Base-by-base conservation (phyloP, 2,329 filamentous ascomycete species). In the Gnomoniopsis smithogilvyi region DNA sequence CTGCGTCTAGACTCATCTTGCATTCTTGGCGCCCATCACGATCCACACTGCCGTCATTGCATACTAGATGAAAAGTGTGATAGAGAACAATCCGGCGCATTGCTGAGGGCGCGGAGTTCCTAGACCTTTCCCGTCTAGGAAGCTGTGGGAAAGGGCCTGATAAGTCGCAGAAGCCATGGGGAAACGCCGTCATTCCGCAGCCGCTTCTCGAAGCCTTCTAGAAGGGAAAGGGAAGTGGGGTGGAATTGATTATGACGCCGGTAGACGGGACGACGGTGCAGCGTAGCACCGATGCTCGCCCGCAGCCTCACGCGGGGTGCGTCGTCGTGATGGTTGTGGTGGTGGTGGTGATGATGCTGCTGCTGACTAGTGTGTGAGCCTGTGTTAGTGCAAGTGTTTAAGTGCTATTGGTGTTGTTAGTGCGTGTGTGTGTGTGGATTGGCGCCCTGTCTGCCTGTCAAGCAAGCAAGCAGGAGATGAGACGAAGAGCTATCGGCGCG, bases 61-160 rank as follows among this genome's bases (percentile, higher is more conserved):
- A 33, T 34, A 15, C 36, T 11, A 41, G 41, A 21, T 41, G 51
- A 60, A 54, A 60, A 52, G 54, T 22, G 56, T 46, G 50, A 60
- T 58, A 51, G 50, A 48, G 50, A 55, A 41, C 52, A 19, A 41
- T 30, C 26, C 26, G 26, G 26, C 26, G 26, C 26, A 30, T 30
- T 30, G 26, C 26, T 30, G 26, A 30, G 26, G 26, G 26, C 24
- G 49, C 49, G 15, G 19, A 3, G 30, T 6, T 26, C 34, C 21
- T 36, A 43, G n/a, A n/a, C 51, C 55, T 51, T 51, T 51, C 55
- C 59, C 22, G 38, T 50, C 50, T 58, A 58, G 59, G 59, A 58
- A 61, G 55, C 46, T 46, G 38, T 22, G 21, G 7, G 26, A 51
- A 22, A 19, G 2, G 30, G 17, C 11, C 21, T 7, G 21, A 14